These are phyloP conservation scores for Cyclotella cryptica DNA, from an alignment of 108 stramenopile genomes.

Conservation along the genomic window DNA sequence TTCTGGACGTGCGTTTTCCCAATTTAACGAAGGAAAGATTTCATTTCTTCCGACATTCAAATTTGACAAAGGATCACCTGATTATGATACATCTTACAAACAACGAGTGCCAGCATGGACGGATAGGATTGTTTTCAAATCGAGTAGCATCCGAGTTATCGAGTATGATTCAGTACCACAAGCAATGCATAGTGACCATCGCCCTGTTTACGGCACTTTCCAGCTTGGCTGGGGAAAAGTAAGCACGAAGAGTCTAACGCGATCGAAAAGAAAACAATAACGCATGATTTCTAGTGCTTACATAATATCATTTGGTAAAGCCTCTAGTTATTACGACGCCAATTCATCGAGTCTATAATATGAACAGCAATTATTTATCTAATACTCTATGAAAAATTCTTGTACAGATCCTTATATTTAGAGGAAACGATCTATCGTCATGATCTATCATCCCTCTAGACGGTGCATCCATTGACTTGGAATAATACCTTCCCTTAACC, in stretches of 20 bases:
- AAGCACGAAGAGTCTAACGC: not conserved
- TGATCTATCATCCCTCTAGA: not conserved
- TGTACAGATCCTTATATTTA: not conserved
- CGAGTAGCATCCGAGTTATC: slow-evolving; percentile 66
- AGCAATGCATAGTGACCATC: slow-evolving; percentile 84
- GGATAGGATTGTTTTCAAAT: slow-evolving; percentile 86
- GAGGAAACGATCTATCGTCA: not conserved
- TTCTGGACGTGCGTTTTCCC: slow-evolving; percentile 72
- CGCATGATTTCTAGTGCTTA: not conserved
- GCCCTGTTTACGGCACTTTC: slow-evolving; percentile 83
- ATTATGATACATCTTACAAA: slow-evolving; percentile 89
- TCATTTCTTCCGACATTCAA: slow-evolving; percentile 89
- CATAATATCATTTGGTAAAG: not conserved
- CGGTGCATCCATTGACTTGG: slow-evolving; percentile 43
- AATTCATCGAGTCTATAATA: not conserved
- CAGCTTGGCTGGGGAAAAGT: slow-evolving; percentile 41
- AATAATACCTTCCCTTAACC: slow-evolving; percentile 44
- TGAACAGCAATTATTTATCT: not conserved
- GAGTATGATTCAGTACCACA: slow-evolving; percentile 66
- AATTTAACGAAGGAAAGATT: slow-evolving; percentile 81
- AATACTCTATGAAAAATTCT: not conserved
- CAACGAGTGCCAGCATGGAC: slow-evolving; percentile 91
- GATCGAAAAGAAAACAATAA: not conserved
- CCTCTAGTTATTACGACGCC: not conserved
- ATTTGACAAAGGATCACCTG: slow-evolving; percentile 80